Base-by-base conservation (phyloP, 257 asterid genomes). In the Solanum commersonii region DNA sequence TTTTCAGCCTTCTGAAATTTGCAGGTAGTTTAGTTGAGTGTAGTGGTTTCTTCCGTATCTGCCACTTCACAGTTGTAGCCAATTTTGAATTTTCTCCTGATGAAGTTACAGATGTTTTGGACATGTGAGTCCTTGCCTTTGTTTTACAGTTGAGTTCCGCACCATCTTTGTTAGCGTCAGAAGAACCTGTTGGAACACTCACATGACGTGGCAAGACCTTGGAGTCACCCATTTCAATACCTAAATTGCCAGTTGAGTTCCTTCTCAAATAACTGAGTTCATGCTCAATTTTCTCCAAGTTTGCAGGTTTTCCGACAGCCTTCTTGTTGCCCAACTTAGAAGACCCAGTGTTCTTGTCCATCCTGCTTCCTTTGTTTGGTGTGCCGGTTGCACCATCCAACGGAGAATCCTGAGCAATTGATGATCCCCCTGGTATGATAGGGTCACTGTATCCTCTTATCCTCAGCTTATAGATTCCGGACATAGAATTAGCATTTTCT, bases 121-220 rank as follows among this genome's bases (percentile, higher is more conserved):
- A 81, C 85, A 49, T 16, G 85, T 35, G 87, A 84, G 59, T 84
- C 81, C 87, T 67, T 2, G 22, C 87, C 59, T 10, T 70, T 67
- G 37, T 70, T 37, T 81, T 81, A 9, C 37, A 81, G 70, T 85
- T 44, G 37, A 9, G 1, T n/a, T 25, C 20, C 10, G 1, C 25
- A n/a, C 87, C 87, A 85, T 68, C 63, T 59, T 86, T 86, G 59
- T 29, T 46, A 27, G 16, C 37, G 59, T 89, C 92, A 49, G 89
- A 88, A 49, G 93, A 91, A 83, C 90, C 87, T 12, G 10, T 22
- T 23, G 90, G 88, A 60, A 87, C 85, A 88, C 86, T 84, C n/a
- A 89, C 87, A 73, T 91, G 88, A 72, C 77, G 72, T 78, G 91
- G 88, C 83, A 71, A 70, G 63, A 18, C 68, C 83, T 89, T 76